Conservation (phyloP, 2,329 filamentous ascomycete species). For the Cercospora sp. region DNA sequence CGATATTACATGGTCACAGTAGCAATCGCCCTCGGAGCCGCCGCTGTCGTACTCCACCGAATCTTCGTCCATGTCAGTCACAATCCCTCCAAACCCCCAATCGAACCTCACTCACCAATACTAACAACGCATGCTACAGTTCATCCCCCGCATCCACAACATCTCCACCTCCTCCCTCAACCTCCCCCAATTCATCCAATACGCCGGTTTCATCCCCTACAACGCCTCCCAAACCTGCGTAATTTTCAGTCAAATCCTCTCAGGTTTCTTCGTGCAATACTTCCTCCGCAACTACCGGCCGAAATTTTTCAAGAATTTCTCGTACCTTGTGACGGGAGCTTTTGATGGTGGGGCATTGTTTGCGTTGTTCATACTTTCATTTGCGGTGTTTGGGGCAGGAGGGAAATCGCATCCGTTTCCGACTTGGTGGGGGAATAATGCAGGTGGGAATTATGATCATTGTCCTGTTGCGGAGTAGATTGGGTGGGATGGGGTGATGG, state of each 20-base stretch:
- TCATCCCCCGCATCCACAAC: conserved; percentile 49
- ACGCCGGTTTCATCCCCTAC: conserved; percentile 57
- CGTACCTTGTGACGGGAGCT: conserved; percentile 56
- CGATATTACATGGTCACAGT: conserved; percentile 35
- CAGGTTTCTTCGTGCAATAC: conserved; percentile 54
- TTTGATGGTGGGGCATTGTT: conserved; percentile 55
- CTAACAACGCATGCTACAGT: conserved; percentile 20
- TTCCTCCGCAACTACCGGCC: conserved; percentile 57
- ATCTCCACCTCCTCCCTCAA: conserved; percentile 44
- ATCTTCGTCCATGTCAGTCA: conserved; percentile 41
- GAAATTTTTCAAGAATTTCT: conserved; percentile 56
- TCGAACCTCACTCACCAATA: no score
- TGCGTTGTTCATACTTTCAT: conserved; percentile 56
- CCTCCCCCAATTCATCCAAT: conserved; percentile 57
- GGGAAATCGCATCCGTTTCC: conserved; percentile 48
- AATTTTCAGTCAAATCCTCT: conserved; percentile 46
- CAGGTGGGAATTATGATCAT: conserved; percentile 51
- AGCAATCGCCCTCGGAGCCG: conserved; percentile 53
- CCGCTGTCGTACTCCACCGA: conserved; percentile 46
- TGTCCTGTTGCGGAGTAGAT: conserved; percentile 41
- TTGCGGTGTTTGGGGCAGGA: conserved; percentile 55
- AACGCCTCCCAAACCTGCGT: conserved; percentile 59
- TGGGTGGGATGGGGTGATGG: background rate
- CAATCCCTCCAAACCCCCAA: conserved; percentile 6
- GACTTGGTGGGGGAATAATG: conserved; percentile 58